phyloP scores from a whole-genome alignment of 2,329 filamentous ascomycete species.

The Sclerotinia spermophila region DNA sequence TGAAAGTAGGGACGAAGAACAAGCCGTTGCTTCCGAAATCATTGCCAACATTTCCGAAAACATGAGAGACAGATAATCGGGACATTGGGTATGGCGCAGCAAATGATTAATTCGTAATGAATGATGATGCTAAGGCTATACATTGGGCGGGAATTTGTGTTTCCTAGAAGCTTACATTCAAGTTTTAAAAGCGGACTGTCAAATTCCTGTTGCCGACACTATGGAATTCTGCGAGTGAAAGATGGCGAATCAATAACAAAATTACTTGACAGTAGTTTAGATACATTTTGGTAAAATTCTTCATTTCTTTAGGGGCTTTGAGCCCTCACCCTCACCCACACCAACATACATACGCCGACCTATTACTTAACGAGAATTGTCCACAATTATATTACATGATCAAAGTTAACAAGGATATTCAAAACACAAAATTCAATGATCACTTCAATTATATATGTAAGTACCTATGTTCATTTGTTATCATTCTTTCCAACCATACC shows the following conservation, averaged over 20 bases:
- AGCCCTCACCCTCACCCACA: not conserved
- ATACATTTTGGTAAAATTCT: not conserved
- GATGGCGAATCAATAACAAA: not conserved
- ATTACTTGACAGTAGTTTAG: not conserved
- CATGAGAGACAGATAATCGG: not conserved
- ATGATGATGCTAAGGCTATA: not conserved
- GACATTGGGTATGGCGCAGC: not conserved
- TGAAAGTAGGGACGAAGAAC: not conserved
- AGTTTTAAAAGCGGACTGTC: not conserved
- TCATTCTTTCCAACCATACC: not conserved
- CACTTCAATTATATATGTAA: not conserved
- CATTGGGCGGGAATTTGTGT: rapidly evolving
- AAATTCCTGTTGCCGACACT: not conserved
- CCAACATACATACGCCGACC: no score
- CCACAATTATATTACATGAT: not conserved
- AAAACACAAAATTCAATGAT: not conserved
- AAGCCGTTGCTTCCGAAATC: not conserved
- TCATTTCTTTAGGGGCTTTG: not conserved
- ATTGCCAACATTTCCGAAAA: no score
- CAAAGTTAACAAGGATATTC: rapidly evolving
- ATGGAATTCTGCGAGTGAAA: not conserved
- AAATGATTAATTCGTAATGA: not conserved
- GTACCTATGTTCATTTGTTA: not conserved
- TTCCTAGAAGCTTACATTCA: not conserved
- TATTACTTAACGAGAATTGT: not conserved